These are phyloP conservation scores for Penicillium argentinense DNA, from an alignment of 495 filamentous ascomycete genomes.

Conservation along the genomic window DNA sequence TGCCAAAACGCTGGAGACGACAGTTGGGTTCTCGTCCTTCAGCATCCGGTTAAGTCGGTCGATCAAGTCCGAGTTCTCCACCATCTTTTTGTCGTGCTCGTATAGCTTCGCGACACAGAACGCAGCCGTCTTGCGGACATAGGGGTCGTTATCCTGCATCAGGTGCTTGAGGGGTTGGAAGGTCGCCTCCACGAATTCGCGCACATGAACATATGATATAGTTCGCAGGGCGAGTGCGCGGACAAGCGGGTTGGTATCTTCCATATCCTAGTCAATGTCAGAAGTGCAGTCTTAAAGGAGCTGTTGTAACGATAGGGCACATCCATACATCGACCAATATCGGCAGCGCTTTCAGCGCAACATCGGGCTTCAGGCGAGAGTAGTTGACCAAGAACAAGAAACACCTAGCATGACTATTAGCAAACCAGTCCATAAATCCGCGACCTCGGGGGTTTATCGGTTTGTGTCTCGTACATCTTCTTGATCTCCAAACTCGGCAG, in stretches of 20 bases:
- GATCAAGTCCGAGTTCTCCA: conserved; percentile 89
- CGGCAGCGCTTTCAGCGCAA: conserved; percentile 89
- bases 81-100: conserved; percentile 88
- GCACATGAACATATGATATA: conserved; percentile 96
- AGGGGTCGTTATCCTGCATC: conserved; percentile 86
- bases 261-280: conserved; percentile 71
- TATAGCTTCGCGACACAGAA: conserved; percentile 98
- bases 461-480: conserved; percentile 76
- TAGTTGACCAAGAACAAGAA: conserved; percentile 98
- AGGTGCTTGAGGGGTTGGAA: conserved; percentile 79
- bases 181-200: conserved; percentile 91
- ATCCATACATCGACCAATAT: conserved; percentile 75
- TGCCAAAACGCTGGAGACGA: conserved; percentile 91
- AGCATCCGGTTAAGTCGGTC: conserved; percentile 88
- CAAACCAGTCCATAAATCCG: not conserved
- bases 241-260: conserved; percentile 88
- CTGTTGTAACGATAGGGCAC: not conserved
- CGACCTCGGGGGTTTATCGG: not conserved
- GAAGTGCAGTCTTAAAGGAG: not conserved
- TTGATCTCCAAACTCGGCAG: conserved; percentile 96
- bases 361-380: conserved; percentile 88
- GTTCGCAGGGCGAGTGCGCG: conserved; percentile 91
- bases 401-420: conserved; percentile 63
- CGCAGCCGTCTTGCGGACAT: conserved; percentile 95
- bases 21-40: conserved; percentile 94